Evolutionary conservation across 2,329 filamentous ascomycete genomes (phyloP).

Genomic region (Talaromyces sp.): DNA sequence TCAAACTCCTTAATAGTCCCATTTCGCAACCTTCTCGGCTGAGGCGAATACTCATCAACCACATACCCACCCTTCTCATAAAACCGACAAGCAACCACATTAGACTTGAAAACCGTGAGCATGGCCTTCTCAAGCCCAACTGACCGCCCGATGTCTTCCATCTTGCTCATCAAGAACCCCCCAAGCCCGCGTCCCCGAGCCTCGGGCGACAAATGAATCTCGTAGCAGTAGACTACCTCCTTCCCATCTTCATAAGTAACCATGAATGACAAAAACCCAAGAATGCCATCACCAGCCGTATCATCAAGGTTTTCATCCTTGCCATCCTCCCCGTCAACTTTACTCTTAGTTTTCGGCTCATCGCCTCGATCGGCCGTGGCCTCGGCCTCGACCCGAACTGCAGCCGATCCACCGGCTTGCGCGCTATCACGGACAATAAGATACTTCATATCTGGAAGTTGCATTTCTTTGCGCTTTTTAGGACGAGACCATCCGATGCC

Average conservation of each 20-base stretch:
- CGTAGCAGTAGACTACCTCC: slow-evolving; percentile 66
- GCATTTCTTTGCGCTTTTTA: slow-evolving; percentile 62
- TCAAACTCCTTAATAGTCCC: slow-evolving; percentile 53
- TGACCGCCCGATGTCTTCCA: slow-evolving; percentile 51
- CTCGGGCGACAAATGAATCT: slow-evolving; percentile 56
- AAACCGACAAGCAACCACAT: slow-evolving; percentile 50
- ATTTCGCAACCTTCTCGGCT: slow-evolving; percentile 51
- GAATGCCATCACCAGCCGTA: slow-evolving; percentile 14
- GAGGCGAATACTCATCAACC: slow-evolving; percentile 57
- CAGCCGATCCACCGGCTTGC: background rate
- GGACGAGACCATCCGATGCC: slow-evolving; percentile 57
- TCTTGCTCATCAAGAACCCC: slow-evolving; percentile 50
- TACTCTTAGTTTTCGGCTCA: background rate
- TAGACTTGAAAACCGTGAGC: slow-evolving; percentile 62
- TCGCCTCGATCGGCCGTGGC: slow-evolving; percentile 1
- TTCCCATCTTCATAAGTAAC: slow-evolving; percentile 58
- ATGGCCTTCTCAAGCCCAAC: slow-evolving; percentile 59
- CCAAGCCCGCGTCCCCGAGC: slow-evolving; percentile 57
- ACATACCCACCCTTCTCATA: slow-evolving; percentile 56
- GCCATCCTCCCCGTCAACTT: background rate
- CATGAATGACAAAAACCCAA: slow-evolving; percentile 59
- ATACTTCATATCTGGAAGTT: slow-evolving; percentile 61
- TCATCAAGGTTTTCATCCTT: background rate
- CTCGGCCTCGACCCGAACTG: background rate
- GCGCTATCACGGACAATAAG: slow-evolving; percentile 48